Base-by-base conservation (phyloP, 495 filamentous ascomycete genomes). In the Talaromyces wortmannii region DNA sequence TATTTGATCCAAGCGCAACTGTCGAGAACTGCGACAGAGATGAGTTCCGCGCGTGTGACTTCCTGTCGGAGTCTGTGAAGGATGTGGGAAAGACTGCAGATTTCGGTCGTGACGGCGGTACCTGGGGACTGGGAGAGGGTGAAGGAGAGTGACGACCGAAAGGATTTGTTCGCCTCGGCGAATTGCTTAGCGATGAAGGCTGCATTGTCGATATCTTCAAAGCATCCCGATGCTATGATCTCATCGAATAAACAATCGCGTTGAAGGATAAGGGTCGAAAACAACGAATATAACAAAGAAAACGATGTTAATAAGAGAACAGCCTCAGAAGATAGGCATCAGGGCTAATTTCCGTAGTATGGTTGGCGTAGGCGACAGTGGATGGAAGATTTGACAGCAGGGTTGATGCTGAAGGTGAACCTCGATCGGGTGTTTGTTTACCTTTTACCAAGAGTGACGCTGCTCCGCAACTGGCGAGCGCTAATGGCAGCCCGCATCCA, bases 161-260 rank as follows among this genome's bases (percentile, higher is more conserved):
- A 5, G 87, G 87, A 74, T 86, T 92, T 64, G 83, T 88, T 59
- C 90, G 87, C 80, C 83, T 80, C 56, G 71, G 70, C 59, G 75
- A 71, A 63, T 63, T 67, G 61, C 75, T 77, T 32, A 75, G 47
- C 47, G 75, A 73, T 49, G 72, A 76, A 42, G 74, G 70, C 54
- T 76, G 67, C 74, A 77, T 77, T 57, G 58, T 46, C 16, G 44
- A 40, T 31, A 33, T 16, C 17, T 46, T 23, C 31, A 53, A 46
- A 10, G 40, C 52, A 53, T 53, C 31, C 23, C 50, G 36, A 52
- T 42, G 40, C 7, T 29, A 6, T 36, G 33, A 44, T 17, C 15
- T 44, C 50, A 44, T 43, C 42, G 50, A 15, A 43, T 10, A 13
- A 40, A 13, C 36, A 40, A 40, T 13, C 8, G 36, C 36, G 36